A percentile compares a stretch with the other conserved stretches of the same genome.
phyloP scores from a whole-genome alignment of 768 basidiomycete species.

The Trametes cubensis region DNA sequence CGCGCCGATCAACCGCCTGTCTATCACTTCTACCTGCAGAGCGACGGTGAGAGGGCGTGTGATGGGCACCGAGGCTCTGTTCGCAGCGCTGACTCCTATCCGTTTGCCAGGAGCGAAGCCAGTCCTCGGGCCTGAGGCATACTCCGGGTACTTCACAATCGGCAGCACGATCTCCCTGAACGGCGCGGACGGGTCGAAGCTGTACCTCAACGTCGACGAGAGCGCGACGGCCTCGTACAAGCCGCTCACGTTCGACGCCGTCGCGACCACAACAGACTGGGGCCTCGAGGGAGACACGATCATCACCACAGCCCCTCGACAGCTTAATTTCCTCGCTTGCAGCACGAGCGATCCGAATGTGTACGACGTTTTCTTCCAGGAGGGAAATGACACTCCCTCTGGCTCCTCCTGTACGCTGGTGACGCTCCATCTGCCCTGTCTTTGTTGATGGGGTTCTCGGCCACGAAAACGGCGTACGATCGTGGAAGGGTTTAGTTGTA shows the following conservation, averaged over 20 bases:
- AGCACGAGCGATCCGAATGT: conserved; percentile 43
- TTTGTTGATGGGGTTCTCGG: conserved; percentile 30
- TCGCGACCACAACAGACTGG: conserved; percentile 56
- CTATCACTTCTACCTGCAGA: conserved; percentile 60
- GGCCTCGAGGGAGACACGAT: conserved; percentile 62
- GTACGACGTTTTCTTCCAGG: conserved; percentile 54
- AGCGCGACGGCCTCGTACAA: conserved; percentile 51
- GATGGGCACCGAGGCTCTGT: conserved; percentile 1
- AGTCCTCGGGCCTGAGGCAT: conserved; percentile 54
- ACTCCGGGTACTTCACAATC: conserved; percentile 54
- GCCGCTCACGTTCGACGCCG: conserved; percentile 46
- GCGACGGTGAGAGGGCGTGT: conserved; percentile 39
- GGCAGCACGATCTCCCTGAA: conserved; percentile 49
- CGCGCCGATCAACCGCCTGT: conserved; percentile 57
- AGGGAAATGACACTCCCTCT: conserved; percentile 49
- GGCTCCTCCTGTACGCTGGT: conserved; percentile 33
- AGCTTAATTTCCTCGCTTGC: conserved; percentile 60
- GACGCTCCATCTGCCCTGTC: conserved; percentile 37
- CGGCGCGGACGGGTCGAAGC: conserved; percentile 42
- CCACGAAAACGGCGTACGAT: neutral
- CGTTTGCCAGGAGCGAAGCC: conserved; percentile 45
- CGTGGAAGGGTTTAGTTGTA: neutral
- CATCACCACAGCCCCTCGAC: conserved; percentile 52
- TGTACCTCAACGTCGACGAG: conserved; percentile 53
- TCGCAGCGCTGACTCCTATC: conserved; percentile 8